Percentiles rank a stretch among this genome's conserved stretches.
phyloP scores from a whole-genome alignment of 768 basidiomycete species.

The Boletellus ananiceps region DNA sequence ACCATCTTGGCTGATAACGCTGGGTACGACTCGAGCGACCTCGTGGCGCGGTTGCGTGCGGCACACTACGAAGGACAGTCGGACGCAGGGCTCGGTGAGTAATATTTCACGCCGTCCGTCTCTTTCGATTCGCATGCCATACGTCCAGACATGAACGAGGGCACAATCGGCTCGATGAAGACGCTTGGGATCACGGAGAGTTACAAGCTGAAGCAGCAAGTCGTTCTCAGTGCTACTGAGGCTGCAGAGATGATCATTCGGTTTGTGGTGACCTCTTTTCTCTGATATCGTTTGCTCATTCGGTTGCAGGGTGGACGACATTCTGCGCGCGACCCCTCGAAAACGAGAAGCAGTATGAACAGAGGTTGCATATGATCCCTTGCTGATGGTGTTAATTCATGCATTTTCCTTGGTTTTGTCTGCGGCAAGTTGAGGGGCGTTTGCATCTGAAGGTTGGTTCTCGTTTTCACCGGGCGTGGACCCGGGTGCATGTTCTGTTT shows the following conservation, averaged over 20 bases:
- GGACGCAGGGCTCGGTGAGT: slow-evolving; percentile 85
- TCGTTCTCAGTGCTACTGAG: slow-evolving; percentile 90
- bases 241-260: slow-evolving; percentile 98
- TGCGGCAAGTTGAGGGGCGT: too few relatives aligned
- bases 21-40: slow-evolving; percentile 94
- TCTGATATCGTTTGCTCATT: slow-evolving; percentile 2
- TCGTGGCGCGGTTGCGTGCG: slow-evolving; percentile 84
- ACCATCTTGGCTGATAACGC: slow-evolving; percentile 97
- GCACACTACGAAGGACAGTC: slow-evolving; percentile 87
- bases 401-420: too few relatives aligned
- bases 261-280: slow-evolving; percentile 37
- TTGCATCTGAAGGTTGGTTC: too few relatives aligned
- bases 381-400: too few relatives aligned
- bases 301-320: slow-evolving; percentile 76
- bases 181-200: slow-evolving; percentile 90
- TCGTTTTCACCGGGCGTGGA: too few relatives aligned
- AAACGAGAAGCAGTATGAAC: slow-evolving; percentile 72
- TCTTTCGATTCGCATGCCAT: not conserved
- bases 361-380: not conserved
- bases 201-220: slow-evolving; percentile 95
- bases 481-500: too few relatives aligned
- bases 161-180: slow-evolving; percentile 82
- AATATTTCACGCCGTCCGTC: not conserved
- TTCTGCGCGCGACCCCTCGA: slow-evolving; percentile 79
- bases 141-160: slow-evolving; percentile 78